Evolutionary conservation across 257 asterid genomes (phyloP), one percentile per base, ranked within the genome.

Genomic region (Lavandula angustifolia): DNA sequence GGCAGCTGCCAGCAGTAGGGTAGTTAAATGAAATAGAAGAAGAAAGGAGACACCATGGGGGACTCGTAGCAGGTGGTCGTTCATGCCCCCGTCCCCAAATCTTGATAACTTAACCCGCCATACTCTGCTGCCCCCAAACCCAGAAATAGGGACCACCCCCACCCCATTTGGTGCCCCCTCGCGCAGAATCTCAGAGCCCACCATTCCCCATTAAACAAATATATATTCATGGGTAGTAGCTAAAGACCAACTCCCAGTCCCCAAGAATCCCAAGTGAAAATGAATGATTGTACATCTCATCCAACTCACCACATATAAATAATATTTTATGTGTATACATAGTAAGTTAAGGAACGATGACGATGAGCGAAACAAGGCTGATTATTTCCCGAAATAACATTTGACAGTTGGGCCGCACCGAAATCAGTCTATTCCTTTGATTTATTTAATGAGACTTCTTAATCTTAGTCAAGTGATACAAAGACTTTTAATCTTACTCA

Each of bases 141-240:
- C 62, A 17, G 58, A 67, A 74, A 73, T 33, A 18, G 83, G 89
- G 87, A 76, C 95, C 89, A 81, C 81, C 35, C 43, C 75, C 53
- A 10, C 43, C 18, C 17, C 12, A 60, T 12, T 60, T 60, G 52
- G 27, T 60, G 65, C 71, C 59, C 58, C 59, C 13, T 54, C 10
- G 62, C 34, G 22, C 18, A 22, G 43, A 57, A 55, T 56, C 67
- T 22, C 31, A 57, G 59, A 76, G 69, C 68, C 80, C 64, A 60
- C 72, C 73, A 75, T 65, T 42, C 32, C 32, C 31, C 34, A 69
- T 38, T 69, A 71, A 65, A 51, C 68, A 60, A 60, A 52, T 38
- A 46, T 8, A 33, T 22, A 22, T 22, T 22, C 27, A 22, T 3
- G 68, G 18, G 72, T 27, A 34, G 37, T 34, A 47, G 34, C 51